phyloP scores from a whole-genome alignment of 208 protist genomes.

The Trypanosoma mega region DNA sequence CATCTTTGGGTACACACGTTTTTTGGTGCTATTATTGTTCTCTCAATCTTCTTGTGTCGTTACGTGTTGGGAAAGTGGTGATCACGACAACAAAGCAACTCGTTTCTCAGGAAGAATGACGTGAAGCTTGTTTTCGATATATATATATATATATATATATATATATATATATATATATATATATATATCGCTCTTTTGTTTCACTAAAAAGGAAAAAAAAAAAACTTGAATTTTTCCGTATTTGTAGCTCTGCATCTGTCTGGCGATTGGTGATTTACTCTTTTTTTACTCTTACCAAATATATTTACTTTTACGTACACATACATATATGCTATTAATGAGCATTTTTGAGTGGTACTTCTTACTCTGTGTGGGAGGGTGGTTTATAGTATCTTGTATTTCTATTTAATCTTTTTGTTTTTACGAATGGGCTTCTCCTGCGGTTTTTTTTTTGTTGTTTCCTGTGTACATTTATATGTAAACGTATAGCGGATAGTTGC shows the following conservation, averaged over 20 bases:
- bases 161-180: conserved; percentile 25
- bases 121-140: not conserved
- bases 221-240: not conserved
- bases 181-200: conserved; percentile 4
- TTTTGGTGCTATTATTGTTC: no score
- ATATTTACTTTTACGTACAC: conserved; percentile 7
- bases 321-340: conserved; percentile 1
- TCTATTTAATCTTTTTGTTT: not conserved
- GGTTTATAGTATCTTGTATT: no score
- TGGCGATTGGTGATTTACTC: no score
- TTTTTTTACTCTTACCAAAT: not conserved
- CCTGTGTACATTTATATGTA: no score
- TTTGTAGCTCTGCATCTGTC: conserved; percentile 26
- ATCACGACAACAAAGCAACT: no score
- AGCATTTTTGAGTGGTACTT: not conserved
- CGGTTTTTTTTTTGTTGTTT: no score
- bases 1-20: no score
- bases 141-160: conserved; percentile 7
- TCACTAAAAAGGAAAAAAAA: not conserved
- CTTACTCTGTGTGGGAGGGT: no score
- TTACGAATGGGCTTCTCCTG: no score
- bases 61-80: no score
- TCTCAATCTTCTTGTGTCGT: no score
- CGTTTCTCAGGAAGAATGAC: not conserved
- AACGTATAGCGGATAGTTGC: not conserved